phyloP scores from a whole-genome alignment of 306 rosid species.

The Quercus suber region DNA sequence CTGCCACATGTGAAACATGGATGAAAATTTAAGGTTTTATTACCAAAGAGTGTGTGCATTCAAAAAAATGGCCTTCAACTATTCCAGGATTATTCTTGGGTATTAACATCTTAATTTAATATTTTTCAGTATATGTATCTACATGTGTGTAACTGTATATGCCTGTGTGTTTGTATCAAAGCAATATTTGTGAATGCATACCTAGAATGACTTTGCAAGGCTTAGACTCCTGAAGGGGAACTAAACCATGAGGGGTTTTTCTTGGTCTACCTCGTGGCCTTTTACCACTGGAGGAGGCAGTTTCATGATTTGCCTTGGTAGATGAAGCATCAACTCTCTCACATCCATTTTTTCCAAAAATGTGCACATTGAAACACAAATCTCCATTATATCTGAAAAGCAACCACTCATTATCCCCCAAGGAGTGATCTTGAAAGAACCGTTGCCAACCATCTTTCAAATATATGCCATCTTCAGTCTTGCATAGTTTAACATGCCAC shows the following conservation, averaged over 20 bases:
- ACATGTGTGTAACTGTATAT: too few relatives aligned
- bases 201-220: background rate
- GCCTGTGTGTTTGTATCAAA: background rate
- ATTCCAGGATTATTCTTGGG: too few relatives aligned
- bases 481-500: background rate
- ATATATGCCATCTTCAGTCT: background rate
- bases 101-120: too few relatives aligned
- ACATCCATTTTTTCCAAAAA: background rate
- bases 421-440: constrained; percentile 11
- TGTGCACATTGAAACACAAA: background rate
- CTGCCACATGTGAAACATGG: too few relatives aligned
- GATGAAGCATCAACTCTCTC: background rate
- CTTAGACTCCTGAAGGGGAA: background rate
- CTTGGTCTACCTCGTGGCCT: constrained; percentile 8
- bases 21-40: too few relatives aligned
- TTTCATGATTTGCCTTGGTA: background rate
- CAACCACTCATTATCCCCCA: constrained; percentile 1
- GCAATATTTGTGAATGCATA: background rate
- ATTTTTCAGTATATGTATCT: too few relatives aligned
- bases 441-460: constrained; percentile 15
- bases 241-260: background rate
- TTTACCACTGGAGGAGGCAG: background rate
- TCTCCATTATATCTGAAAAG: constrained; percentile 2
- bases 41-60: too few relatives aligned
- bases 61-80: too few relatives aligned